phyloP scores from a whole-genome alignment of 257 asterid species.

The Rubia yunnanensis region DNA sequence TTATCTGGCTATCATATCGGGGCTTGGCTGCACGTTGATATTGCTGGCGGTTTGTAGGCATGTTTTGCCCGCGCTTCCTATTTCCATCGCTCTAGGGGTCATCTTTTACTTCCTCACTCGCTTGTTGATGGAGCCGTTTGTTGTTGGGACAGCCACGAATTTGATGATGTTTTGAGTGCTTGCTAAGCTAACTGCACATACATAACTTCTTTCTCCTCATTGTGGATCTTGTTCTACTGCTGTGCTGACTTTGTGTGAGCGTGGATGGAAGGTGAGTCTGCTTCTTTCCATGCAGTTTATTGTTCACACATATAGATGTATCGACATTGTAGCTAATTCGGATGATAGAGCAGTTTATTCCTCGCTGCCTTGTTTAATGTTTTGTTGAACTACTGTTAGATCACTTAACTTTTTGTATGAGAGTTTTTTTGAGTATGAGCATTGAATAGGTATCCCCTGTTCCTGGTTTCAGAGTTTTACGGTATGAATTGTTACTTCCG shows the following conservation, averaged over 20 bases:
- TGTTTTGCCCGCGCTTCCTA: conserved; percentile 95
- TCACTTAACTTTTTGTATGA: not conserved
- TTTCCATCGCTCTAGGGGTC: conserved; percentile 74
- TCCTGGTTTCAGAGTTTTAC: too few species aligned
- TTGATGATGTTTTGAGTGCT: conserved; percentile 68
- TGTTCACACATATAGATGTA: too few species aligned
- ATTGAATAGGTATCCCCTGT: not conserved
- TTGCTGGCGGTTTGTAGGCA: conserved; percentile 74
- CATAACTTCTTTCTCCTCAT: conserved; percentile 3
- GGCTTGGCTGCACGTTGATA: conserved; percentile 86
- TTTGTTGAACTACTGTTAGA: not conserved
- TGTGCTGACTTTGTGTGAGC: too few species aligned
- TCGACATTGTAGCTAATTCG: too few species aligned
- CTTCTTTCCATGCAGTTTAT: not conserved
- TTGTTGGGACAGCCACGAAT: conserved; percentile 78
- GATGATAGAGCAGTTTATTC: too few species aligned
- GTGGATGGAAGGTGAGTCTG: not conserved
- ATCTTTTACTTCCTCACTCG: conserved; percentile 88
- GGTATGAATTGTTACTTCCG: too few species aligned
- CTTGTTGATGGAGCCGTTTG: conserved; percentile 85
- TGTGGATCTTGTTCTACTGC: not conserved
- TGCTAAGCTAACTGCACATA: conserved; percentile 8
- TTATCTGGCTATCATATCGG: conserved; percentile 91
- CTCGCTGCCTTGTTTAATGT: too few species aligned
- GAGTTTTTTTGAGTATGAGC: not conserved